Evolutionary conservation across 176 grass and related monocot species (phyloP).

Genomic region (Carex cristatella): DNA sequence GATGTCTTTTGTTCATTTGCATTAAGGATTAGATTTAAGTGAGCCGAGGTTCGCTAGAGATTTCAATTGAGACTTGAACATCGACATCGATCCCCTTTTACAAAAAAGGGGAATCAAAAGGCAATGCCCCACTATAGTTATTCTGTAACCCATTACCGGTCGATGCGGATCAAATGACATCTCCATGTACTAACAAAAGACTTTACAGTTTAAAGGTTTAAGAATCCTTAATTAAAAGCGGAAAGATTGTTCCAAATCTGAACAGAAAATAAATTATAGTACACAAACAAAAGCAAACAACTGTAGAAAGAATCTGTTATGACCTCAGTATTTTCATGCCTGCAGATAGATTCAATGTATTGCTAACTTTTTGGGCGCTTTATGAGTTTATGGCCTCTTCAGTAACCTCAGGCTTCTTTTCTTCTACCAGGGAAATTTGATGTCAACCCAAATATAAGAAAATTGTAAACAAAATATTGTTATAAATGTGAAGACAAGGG

Average conservation of each 20-base stretch:
- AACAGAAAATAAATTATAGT: background rate
- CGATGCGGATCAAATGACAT: background rate
- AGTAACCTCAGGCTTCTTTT: slow-evolving; percentile 51
- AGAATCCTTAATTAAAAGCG: background rate
- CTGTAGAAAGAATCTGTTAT: slow-evolving; percentile 27
- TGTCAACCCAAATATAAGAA: slow-evolving; percentile 52
- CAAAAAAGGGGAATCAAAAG: background rate
- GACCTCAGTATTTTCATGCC: background rate
- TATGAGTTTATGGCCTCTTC: slow-evolving; percentile 62
- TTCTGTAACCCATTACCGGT: slow-evolving; percentile 1
- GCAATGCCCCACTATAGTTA: background rate
- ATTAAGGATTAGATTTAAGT: background rate
- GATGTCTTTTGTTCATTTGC: background rate
- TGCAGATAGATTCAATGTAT: slow-evolving; percentile 34
- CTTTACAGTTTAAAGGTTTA: background rate
- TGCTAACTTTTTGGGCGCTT: slow-evolving; percentile 40
- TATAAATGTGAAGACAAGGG: background rate
- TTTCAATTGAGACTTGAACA: background rate
- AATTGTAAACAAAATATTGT: background rate
- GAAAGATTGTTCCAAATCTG: background rate
- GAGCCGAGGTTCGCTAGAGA: no score
- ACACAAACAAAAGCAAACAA: background rate
- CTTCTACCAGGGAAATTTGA: slow-evolving; percentile 56
- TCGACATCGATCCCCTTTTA: background rate
- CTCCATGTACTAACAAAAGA: background rate